phyloP scores from a whole-genome alignment of 345 rosid genomes.

The Psidium guajava region DNA sequence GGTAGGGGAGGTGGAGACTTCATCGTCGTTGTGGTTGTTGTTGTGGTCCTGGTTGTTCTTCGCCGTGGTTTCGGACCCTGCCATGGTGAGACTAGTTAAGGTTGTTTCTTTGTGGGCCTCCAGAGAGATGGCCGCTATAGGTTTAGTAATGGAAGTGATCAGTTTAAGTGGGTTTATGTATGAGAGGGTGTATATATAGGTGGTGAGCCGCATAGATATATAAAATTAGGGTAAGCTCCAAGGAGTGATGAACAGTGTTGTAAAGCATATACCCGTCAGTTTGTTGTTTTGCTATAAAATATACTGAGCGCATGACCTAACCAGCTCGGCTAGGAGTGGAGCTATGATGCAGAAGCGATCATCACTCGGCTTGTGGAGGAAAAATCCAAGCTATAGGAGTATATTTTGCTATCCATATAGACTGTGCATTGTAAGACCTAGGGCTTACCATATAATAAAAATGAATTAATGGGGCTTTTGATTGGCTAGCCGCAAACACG shows the following conservation, averaged over 20 bases:
- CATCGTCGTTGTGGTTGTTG: background rate
- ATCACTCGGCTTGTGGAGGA: background rate
- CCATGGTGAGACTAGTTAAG: constrained; percentile 8
- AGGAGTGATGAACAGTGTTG: background rate
- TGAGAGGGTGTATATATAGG: background rate
- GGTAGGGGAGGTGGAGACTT: background rate
- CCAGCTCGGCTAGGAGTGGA: background rate
- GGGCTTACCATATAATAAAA: background rate
- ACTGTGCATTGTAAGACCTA: background rate
- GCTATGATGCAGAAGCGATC: background rate
- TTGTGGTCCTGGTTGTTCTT: background rate
- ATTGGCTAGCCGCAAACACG: background rate
- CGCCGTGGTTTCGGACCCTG: constrained; percentile 16
- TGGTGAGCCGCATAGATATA: background rate
- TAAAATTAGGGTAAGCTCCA: background rate
- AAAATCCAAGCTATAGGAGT: background rate
- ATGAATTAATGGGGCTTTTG: background rate
- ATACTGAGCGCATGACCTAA: background rate
- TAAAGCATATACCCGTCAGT: constrained; percentile 1
- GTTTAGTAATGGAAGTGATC: background rate
- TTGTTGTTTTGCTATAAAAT: background rate
- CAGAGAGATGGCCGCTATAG: background rate
- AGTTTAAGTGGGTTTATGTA: background rate
- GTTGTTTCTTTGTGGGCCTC: background rate
- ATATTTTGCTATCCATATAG: background rate